Base-by-base conservation (phyloP, 257 asterid species). In the Plantago ovata region DNA sequence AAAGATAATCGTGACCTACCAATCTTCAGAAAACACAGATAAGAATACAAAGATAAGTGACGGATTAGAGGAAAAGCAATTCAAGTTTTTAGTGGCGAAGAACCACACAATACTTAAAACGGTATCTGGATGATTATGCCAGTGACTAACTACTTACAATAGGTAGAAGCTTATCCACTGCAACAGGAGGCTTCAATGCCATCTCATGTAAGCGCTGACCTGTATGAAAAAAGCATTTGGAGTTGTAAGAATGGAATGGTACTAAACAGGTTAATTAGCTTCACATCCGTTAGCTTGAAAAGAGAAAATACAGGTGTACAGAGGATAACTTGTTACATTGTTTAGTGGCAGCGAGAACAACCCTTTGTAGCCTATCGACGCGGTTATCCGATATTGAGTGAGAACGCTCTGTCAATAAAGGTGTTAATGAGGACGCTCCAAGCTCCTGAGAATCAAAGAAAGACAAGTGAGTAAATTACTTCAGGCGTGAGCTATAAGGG, bases 161-260 rank as follows among this genome's bases (percentile, higher is more conserved):
- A 48, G 90, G 84, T 49, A 82, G 72, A 61, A 93, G 86, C 38
- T 76, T 79, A 55, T 56, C 65, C 63, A 86, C 71, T 59, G 59
- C 69, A 39, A 80, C 33, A 58, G 98, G 87, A 66, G 94, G 84
- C 66, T 81, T 84, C 84, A 93, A 71, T 45, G 60, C 75, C 97
- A 89, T 86, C 69, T 86, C 91, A 69, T 93, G 96, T 66, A 93
- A 70, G 28, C 98, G 87, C 59, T 88, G 98, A 67, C 97, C 98
- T 92, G 67, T 11, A 71, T 9, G 32, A 61, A 38, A 44, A 38
- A 45, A 24, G 47, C 18, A 38, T 48, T 62, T 39, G 16, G n/a
- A 60, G 60, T n/a, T n/a, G n/a, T n/a, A n/a, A 49, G 38, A 50
- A 16, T 64, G 38, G 20, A 33, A 56, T 58, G 38, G 58, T 51